Evolutionary conservation across 2,329 filamentous ascomycete genomes (phyloP).

Genomic region (Cercospora zeae-maydis): DNA sequence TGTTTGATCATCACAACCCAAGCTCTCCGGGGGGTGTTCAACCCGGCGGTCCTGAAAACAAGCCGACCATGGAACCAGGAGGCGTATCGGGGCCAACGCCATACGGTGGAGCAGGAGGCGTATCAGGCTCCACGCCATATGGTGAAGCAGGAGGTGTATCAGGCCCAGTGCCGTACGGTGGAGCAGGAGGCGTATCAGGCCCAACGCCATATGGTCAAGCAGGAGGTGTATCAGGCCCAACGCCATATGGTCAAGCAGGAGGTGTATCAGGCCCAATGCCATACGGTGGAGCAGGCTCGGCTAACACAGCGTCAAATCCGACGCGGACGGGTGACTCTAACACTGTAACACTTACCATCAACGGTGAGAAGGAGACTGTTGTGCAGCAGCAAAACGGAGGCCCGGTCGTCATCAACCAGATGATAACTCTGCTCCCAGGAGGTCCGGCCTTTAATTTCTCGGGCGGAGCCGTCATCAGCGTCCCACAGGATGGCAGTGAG

Average conservation of each 20-base stretch:
- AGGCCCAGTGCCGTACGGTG: no score
- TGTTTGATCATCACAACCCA: neutral
- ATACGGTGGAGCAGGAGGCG: no score
- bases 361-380: conserved; percentile 10
- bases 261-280: neutral
- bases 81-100: no score
- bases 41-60: neutral
- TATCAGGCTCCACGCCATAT: no score
- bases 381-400: conserved; percentile 18
- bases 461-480: conserved; percentile 21
- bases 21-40: neutral
- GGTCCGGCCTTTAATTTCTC: conserved; percentile 14
- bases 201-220: no score
- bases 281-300: neutral
- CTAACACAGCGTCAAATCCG: neutral
- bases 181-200: no score
- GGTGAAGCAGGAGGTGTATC: no score
- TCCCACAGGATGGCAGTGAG: conserved; percentile 12
- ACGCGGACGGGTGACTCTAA: conserved; percentile 2
- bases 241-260: neutral
- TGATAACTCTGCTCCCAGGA: conserved; percentile 19
- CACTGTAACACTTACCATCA: conserved; percentile 15
- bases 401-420: conserved; percentile 13
- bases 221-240: neutral
- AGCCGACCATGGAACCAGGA: neutral